Evolutionary conservation across 257 asterid genomes (phyloP), one percentile per base, ranked within the genome.

Genomic region (Cynanchum wilfordii): DNA sequence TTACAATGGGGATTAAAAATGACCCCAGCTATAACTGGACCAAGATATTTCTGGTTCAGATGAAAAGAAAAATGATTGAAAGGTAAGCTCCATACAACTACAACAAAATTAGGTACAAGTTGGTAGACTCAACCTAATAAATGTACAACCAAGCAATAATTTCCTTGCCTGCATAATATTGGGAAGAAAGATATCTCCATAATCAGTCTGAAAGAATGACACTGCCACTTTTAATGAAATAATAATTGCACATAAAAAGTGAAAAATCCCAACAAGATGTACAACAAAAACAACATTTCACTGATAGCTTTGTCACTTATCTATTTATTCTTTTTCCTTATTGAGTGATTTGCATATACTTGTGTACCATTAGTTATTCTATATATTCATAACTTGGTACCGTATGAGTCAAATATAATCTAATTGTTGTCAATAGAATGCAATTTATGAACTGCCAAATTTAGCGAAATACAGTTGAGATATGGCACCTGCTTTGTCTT

Each of bases 401-500:
- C 44, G 30, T 16, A 69, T 33, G 22, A 15, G 65, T 2, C 15
- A 42, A 4, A 11, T 36, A 9, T 45, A 45, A 49, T 49, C 57
- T 10, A 56, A 40, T 11, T 13, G 27, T 11, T 6, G 17, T 56
- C 25, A 3, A 70, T 36, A 70, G 44, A 27, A 47, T 63, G 42
- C 13, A 52, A 51, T 51, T 3, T 51, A 60, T 38, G 12, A 24
- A 49, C 55, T 64, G 27, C 24, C 45, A 36, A 64, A 64, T 36
- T 36, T 36, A 33, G 69, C 16, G 19, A 64, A 64, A 64, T 36
- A 33, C 24, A 30, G 2, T 16, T 62, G 54, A 52, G 47, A 62
- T 57, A 49, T 62, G 19, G 47, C 80, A 92, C 98, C 97, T 91
- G 89, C 83, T 95, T 95, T 72, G 95, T 88, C 90, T 86, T 91